Evolutionary conservation across 768 basidiomycete genomes (phyloP).

Genomic region (Tephrocybe sp.): DNA sequence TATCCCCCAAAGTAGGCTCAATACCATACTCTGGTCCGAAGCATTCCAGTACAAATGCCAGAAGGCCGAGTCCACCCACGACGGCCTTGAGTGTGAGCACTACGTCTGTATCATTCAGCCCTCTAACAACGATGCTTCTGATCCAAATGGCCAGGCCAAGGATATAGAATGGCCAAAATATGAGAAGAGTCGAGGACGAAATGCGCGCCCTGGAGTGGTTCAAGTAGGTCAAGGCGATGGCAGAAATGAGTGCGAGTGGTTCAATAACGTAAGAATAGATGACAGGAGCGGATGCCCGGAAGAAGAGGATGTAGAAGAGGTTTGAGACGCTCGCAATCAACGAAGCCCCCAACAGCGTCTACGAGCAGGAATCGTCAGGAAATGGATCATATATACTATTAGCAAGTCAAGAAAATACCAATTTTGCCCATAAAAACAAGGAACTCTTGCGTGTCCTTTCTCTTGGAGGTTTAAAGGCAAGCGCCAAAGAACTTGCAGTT

Average conservation of each 20-base stretch:
- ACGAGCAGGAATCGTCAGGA: not conserved
- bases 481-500: constrained; percentile 32
- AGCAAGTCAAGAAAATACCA: constrained; percentile 50
- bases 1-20: constrained; percentile 24
- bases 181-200: constrained; percentile 68
- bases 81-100: constrained; percentile 45
- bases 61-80: constrained; percentile 41
- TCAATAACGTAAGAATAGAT: constrained; percentile 56
- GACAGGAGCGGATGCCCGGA: constrained; percentile 38
- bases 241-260: constrained; percentile 46
- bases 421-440: constrained; percentile 55
- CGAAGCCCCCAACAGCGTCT: constrained; percentile 52
- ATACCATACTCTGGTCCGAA: constrained; percentile 58
- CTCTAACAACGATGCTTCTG: constrained; percentile 46
- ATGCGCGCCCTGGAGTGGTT: constrained; percentile 71
- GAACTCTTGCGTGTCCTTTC: constrained; percentile 45
- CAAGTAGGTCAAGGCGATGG: constrained; percentile 51
- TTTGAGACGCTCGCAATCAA: constrained; percentile 43
- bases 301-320: constrained; percentile 35
- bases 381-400: not conserved
- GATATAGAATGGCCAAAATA: constrained; percentile 80
- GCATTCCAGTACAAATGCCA: constrained; percentile 65
- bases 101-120: constrained; percentile 28
- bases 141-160: constrained; percentile 50
- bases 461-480: constrained; percentile 23